Base-by-base conservation (phyloP, 805 yeast genomes). In the Myxozyma neotropica region DNA sequence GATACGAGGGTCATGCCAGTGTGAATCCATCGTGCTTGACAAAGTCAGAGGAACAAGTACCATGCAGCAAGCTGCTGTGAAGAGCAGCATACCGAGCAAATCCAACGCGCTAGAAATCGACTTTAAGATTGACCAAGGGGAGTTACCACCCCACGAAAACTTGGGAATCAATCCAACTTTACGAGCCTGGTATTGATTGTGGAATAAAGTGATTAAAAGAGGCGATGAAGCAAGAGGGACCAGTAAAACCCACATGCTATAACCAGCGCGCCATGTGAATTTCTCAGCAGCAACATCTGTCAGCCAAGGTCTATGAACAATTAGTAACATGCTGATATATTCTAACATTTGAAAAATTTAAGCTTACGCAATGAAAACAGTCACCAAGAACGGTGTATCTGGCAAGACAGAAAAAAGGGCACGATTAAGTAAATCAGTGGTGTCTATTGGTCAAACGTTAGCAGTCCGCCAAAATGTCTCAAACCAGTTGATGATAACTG, bases 41-140 rank as follows among this genome's bases (percentile, higher is more conserved):
- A 86, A 69, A 13, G 90, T 85, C 64, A 86, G 75, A 33, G 91
- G 91, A 24, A 82, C 83, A 59, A 86, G 75, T 49, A 86, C 76
- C 68, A 84, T 80, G 47, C 88, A 88, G 24, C 86, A 74, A 2
- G 79, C 76, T 29, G 77, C 74, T 51, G 80, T 75, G 67, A 85
- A 70, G 23, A 84, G 69, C 4, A 82, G 60, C 29, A 83, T 72
- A 53, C 90, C 91, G 53, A 82, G 69, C 13, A 83, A 67, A 70
- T 86, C 90, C 49, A 84, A 67, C 67, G 80, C 80, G 83, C 85
- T 39, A 31, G 55, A 47, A 8, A 54, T 48, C 10, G 58, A 42
- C 40, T 39, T 33, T 2, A 45, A 12, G 12, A 49, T 27, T 38
- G 52, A 17, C 6, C 21, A 5, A 39, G 42, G 43, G 7, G 63